These are phyloP conservation scores for Prunella vulgaris DNA, from an alignment of 257 asterid genomes.

Conservation along the genomic window DNA sequence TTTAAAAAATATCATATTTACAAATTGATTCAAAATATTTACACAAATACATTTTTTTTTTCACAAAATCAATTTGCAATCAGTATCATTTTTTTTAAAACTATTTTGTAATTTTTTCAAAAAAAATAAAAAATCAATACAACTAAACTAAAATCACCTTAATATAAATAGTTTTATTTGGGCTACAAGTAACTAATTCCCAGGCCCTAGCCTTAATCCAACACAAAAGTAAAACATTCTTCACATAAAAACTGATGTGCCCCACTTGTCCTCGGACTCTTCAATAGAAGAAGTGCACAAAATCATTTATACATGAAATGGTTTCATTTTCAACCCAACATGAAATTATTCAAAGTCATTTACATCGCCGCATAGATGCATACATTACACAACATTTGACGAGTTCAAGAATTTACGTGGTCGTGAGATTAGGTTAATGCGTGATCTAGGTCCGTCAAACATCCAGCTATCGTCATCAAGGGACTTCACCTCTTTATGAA, in stretches of 20 bases:
- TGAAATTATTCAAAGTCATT: background rate
- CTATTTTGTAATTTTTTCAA: too few species aligned
- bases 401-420: conserved; percentile 42
- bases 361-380: background rate
- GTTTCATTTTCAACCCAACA: background rate
- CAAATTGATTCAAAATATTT: too few species aligned
- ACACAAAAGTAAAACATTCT: background rate
- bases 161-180: too few species aligned
- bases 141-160: too few species aligned
- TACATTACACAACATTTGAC: background rate
- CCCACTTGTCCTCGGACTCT: background rate
- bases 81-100: too few species aligned
- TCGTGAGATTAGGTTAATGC: conserved; percentile 64
- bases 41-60: too few species aligned
- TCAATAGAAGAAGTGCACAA: background rate
- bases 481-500: conserved; percentile 80
- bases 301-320: background rate
- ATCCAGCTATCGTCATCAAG: conserved; percentile 94
- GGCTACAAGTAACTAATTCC: too few species aligned
- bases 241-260: background rate
- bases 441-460: conserved; percentile 96
- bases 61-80: too few species aligned
- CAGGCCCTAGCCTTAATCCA: background rate
- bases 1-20: too few species aligned
- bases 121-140: too few species aligned